Conservation (phyloP, 345 rosid genomes). For the Boechera stricta region DNA sequence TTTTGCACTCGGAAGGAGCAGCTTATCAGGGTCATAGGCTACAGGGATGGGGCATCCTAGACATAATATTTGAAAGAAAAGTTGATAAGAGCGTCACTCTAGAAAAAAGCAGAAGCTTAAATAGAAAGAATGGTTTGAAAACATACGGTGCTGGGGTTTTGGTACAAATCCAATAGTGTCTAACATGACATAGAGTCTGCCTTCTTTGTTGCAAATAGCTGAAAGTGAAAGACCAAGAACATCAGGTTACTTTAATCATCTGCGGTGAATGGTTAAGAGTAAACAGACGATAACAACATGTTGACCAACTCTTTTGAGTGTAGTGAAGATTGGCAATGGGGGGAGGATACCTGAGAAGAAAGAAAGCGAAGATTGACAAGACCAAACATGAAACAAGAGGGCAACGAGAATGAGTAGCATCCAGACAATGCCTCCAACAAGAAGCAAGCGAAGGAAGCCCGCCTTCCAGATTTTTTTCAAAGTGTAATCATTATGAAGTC, state of each 20-base stretch:
- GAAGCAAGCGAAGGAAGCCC: conserved; percentile 78
- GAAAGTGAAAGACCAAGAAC: conserved; percentile 44
- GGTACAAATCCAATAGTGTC: conserved; percentile 80
- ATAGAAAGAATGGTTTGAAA: not conserved
- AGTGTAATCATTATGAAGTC: conserved; percentile 56
- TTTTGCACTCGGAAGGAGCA: conserved; percentile 67
- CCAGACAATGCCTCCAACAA: conserved; percentile 84
- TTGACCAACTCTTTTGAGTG: not conserved
- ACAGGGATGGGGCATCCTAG: conserved; percentile 86
- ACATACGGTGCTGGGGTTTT: conserved; percentile 79
- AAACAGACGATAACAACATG: too few species aligned
- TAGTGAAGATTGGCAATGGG: not conserved
- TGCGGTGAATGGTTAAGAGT: not conserved
- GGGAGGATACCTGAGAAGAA: conserved; percentile 68
- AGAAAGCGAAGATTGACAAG: conserved; percentile 75
- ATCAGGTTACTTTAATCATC: not conserved
- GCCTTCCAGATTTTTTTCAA: conserved; percentile 65
- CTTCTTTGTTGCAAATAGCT: conserved; percentile 86
- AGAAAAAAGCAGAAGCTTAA: conserved; percentile 16
- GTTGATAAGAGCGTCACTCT: not conserved
- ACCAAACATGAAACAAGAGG: conserved; percentile 79
- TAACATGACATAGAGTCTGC: conserved; percentile 68
- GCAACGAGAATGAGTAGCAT: conserved; percentile 81
- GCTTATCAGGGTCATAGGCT: conserved; percentile 63
- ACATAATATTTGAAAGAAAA: conserved; percentile 15